Conservation (phyloP, 495 filamentous ascomycete genomes). For the Penicillium malachiteum region DNA sequence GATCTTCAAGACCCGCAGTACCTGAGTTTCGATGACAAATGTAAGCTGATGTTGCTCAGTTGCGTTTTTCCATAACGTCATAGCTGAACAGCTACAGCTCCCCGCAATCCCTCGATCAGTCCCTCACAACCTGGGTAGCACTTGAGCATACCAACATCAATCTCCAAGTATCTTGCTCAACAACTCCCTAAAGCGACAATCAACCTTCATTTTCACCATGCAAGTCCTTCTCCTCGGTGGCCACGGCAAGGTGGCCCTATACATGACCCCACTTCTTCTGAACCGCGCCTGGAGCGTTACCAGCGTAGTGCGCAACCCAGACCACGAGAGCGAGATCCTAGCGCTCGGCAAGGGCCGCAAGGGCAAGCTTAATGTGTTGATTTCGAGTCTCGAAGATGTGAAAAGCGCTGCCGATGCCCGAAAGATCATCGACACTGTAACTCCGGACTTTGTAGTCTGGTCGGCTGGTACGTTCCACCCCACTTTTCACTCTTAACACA, state of each 20-base stretch:
- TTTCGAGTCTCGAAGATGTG: constrained; percentile 70
- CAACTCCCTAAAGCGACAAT: not conserved
- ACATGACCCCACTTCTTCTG: constrained; percentile 75
- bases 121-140: not conserved
- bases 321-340: constrained; percentile 63
- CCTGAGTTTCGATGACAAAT: not conserved
- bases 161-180: no score
- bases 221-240: constrained; percentile 75
- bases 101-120: no score
- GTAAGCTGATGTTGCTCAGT: not conserved
- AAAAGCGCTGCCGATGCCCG: constrained; percentile 61
- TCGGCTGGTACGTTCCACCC: constrained; percentile 58
- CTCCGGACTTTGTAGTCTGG: constrained; percentile 74
- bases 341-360: constrained; percentile 52
- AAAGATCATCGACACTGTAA: constrained; percentile 56
- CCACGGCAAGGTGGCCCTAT: constrained; percentile 74
- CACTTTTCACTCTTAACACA: constrained; percentile 1
- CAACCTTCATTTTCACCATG: constrained; percentile 22
- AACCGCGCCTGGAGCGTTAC: constrained; percentile 72
- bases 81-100: constrained; percentile 14
- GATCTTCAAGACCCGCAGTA: no score
- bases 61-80: not conserved
- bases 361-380: constrained; percentile 58
- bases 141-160: no score
- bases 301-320: constrained; percentile 70